Conservation (phyloP, 2,329 filamentous ascomycete species). For the Calycina herbarum region DNA sequence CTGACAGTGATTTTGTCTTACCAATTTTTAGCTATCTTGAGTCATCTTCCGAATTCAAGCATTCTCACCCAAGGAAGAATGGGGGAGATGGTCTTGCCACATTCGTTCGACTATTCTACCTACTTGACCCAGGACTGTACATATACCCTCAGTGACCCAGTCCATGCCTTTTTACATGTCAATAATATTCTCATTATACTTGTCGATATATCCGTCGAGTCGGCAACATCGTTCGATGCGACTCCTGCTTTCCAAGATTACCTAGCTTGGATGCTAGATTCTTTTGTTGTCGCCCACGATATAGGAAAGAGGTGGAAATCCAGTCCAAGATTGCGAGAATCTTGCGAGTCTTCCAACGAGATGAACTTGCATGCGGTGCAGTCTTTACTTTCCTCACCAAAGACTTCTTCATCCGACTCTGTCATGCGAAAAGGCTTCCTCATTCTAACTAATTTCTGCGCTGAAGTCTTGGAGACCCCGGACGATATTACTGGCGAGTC, state of each 20-base stretch:
- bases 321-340: constrained; percentile 18
- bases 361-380: constrained; percentile 27
- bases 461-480: constrained; percentile 28
- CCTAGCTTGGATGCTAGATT: constrained; percentile 37
- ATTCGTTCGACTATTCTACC: constrained; percentile 21
- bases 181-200: constrained; percentile 34
- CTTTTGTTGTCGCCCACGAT: constrained; percentile 29
- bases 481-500: constrained; percentile 21
- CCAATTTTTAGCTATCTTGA: constrained; percentile 28
- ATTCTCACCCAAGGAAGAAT: constrained; percentile 19
- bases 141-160: constrained; percentile 30
- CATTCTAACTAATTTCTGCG: constrained; percentile 32
- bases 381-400: constrained; percentile 27
- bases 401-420: constrained; percentile 21
- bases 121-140: constrained; percentile 25
- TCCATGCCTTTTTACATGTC: constrained; percentile 32
- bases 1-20: background rate
- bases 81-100: constrained; percentile 27
- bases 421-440: constrained; percentile 36
- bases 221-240: constrained; percentile 29
- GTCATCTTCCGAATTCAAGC: constrained; percentile 26
- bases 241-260: constrained; percentile 37
- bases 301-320: constrained; percentile 26
- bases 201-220: constrained; percentile 31
- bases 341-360: constrained; percentile 15